Evolutionary conservation across 2,329 filamentous ascomycete species (phyloP).

Genomic region (Hymenoscyphus fraxineus): DNA sequence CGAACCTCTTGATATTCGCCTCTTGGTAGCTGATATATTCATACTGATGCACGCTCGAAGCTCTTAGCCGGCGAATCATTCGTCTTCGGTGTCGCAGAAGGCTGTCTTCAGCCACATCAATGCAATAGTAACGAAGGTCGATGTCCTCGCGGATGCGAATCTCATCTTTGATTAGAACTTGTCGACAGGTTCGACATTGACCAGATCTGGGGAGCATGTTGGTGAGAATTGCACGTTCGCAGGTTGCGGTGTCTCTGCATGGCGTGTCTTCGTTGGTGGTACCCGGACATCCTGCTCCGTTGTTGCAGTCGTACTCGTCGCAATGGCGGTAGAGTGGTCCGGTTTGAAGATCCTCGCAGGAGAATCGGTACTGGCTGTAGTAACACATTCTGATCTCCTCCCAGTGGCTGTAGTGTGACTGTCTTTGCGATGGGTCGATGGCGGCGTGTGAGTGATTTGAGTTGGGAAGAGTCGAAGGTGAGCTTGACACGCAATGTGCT

Average conservation of each 20-base stretch:
- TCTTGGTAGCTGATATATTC: conserved; percentile 2
- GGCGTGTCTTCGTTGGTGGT: not conserved
- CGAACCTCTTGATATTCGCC: not conserved
- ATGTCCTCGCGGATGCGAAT: conserved; percentile 2
- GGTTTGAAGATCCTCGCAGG: conserved; percentile 4
- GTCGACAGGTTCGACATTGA: conserved; percentile 3
- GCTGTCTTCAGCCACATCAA: conserved; percentile 1
- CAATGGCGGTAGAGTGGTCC: conserved; percentile 1
- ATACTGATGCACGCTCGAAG: not conserved
- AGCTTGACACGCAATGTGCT: too few species aligned
- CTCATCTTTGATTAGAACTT: conserved; percentile 1
- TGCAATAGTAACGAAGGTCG: not conserved
- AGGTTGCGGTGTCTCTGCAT: not conserved
- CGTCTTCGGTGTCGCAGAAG: conserved; percentile 2
- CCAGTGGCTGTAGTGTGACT: not conserved
- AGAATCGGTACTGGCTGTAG: conserved; percentile 5
- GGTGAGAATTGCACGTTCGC: not conserved
- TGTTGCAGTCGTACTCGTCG: not conserved
- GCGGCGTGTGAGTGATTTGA: too few species aligned
- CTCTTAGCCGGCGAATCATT: conserved; percentile 4
- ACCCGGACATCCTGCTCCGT: not conserved
- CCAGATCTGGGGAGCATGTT: not conserved
- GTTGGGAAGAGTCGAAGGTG: too few species aligned
- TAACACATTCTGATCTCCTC: not conserved
- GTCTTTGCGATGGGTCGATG: too few species aligned